Base-by-base conservation (phyloP, 2,329 filamentous ascomycete species). In the Hymenoscyphus infarciens region DNA sequence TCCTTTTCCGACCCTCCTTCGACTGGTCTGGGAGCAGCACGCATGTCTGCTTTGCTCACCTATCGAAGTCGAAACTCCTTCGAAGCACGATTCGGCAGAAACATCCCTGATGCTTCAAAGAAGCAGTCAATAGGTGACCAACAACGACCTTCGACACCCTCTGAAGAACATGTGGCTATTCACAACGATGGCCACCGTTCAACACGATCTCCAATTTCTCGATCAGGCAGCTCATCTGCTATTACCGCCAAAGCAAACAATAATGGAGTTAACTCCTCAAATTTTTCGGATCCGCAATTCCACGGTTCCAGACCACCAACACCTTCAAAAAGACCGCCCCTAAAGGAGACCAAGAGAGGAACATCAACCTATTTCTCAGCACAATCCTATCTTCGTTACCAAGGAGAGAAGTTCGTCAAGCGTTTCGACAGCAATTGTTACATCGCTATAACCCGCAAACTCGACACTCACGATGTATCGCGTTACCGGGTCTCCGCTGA, bases 351-450 rank as follows among this genome's bases (percentile, higher is more conserved):
- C 62, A 69, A 27, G 73, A 73, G 60, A 68, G 66, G 75, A 6
- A 84, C 86, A 0, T 87, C 87, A 7, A 95, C 91, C n/a, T 97
- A 97, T 77, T 99, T 98, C 77, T 98, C 95, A 0, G 95, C 95
- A 0, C 95, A 99, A 75, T 97, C 93, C 0, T 99, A 99, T 77
- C 84, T 99, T 53, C 90, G 95, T 22, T 99, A 99, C 77, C 95
- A 99, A 77, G 94, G 92, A 61, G 85, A 89, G 71, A 99, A 99
- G 76, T 99, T 99, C 71, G 95, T 98, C 71, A 92, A 91, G 76
- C 90, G 95, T 10, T 99, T 98, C 75, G 95, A 99, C 76, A 91
- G 92, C 72, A 99, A 99, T 76, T 99, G 95, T 79, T 99, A 99
- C 79, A 98, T 99, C 70, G 93, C 95, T 69, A 97, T 99, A 77